phyloP scores from a whole-genome alignment of 2,329 filamentous ascomycete species.

The Sporothrix variecibatus region DNA sequence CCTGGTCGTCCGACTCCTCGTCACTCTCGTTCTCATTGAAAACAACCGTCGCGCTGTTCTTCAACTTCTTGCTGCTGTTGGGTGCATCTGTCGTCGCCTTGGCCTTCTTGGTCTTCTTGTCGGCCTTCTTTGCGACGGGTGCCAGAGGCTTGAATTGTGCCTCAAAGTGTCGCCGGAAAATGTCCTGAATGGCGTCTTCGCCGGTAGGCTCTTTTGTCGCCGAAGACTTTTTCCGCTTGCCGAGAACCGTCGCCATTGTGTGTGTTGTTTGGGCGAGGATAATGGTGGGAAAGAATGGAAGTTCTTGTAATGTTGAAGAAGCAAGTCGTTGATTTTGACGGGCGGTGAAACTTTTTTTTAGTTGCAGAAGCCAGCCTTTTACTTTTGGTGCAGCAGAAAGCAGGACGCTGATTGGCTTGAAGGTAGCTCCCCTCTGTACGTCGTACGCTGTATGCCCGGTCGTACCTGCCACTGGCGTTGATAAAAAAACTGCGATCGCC shows the following conservation, averaged over 20 bases:
- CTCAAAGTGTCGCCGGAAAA: slow-evolving; percentile 85
- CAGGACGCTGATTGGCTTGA: neutral
- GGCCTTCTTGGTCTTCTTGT: slow-evolving; percentile 32
- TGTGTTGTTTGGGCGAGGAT: neutral
- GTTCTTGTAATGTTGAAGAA: neutral
- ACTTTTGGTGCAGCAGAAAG: slow-evolving; percentile 17
- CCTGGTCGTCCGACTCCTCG: slow-evolving; percentile 7
- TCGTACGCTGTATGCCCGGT: too few relatives aligned
- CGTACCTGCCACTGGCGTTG: neutral
- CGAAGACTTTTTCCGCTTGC: slow-evolving; percentile 50
- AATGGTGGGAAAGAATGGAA: neutral
- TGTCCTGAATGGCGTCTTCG: slow-evolving; percentile 64
- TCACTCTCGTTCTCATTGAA: slow-evolving; percentile 12
- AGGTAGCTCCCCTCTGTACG: neutral
- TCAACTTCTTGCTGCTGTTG: slow-evolving; percentile 35
- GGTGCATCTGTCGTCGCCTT: slow-evolving; percentile 38
- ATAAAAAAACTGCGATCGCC: neutral
- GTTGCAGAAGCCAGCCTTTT: slow-evolving; percentile 7
- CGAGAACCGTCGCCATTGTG: slow-evolving; percentile 48
- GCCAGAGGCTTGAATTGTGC: slow-evolving; percentile 78
- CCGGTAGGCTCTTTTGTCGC: slow-evolving; percentile 26
- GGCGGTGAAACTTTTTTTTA: slow-evolving; percentile 25
- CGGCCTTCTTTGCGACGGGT: slow-evolving; percentile 21
- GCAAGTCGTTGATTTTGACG: neutral
- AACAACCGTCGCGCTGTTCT: slow-evolving; percentile 35